A percentile compares a stretch with the other conserved stretches of the same genome.
Conservation (phyloP, 108 stramenopile species). For the Nitzschia sp. region DNA sequence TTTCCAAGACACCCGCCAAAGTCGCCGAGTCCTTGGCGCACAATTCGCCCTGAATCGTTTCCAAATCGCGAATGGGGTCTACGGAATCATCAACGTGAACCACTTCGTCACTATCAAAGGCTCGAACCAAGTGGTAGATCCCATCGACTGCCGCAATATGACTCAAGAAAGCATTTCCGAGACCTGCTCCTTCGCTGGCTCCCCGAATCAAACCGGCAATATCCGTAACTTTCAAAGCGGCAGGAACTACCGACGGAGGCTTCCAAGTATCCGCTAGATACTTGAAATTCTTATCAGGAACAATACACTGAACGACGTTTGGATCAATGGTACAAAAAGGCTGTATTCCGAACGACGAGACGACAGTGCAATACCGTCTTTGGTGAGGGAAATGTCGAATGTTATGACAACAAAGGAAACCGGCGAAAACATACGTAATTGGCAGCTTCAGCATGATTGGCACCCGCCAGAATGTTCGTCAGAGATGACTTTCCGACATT, state of each 20-base stretch:
- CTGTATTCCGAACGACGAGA: conserved; percentile 53
- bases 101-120: conserved; percentile 97
- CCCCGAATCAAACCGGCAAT: conserved; percentile 99
- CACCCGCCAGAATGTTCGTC: conserved; percentile 89
- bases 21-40: conserved; percentile 90
- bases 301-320: conserved; percentile 93
- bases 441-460: conserved; percentile 85
- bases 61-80: conserved; percentile 98
- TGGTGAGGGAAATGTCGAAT: background rate
- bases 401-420: background rate
- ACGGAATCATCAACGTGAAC: conserved; percentile 99
- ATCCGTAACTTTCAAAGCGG: conserved; percentile 95
- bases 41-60: conserved; percentile 97
- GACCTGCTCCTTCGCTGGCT: conserved; percentile 97
- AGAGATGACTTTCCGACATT: conserved; percentile 97
- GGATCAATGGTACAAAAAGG: conserved; percentile 99
- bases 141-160: conserved; percentile 99
- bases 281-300: conserved; percentile 98
- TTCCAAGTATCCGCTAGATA: conserved; percentile 91
- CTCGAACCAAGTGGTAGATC: conserved; percentile 95
- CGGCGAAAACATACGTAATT: conserved; percentile 50
- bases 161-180: conserved; percentile 98
- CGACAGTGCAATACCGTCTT: background rate
- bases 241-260: conserved; percentile 86
- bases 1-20: conserved; percentile 63